Evolutionary conservation across 2,329 filamentous ascomycete genomes (phyloP).

Genomic region (Penicillium sp.): DNA sequence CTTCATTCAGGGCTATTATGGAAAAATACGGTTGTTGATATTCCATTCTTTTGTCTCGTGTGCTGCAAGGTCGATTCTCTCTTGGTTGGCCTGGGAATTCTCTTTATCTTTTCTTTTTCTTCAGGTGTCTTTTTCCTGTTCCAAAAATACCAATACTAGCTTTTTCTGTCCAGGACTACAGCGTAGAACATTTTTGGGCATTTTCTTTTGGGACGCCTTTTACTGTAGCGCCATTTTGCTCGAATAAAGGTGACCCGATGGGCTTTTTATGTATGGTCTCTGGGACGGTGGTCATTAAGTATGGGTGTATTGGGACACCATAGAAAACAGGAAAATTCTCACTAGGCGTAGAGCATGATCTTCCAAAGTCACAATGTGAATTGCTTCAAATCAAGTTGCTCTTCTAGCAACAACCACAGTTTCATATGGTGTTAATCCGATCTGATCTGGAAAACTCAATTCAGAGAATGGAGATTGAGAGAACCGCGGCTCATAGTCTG

Average conservation of each 20-base stretch:
- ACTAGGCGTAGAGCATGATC: not conserved
- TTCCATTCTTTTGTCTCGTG: not conserved
- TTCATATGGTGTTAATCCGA: constrained; percentile 26
- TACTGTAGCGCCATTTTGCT: no score
- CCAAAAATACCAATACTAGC: no score
- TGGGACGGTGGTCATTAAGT: no score
- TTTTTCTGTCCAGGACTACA: no score
- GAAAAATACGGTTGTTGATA: constrained; percentile 23
- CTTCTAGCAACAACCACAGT: constrained; percentile 19
- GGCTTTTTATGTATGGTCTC: no score
- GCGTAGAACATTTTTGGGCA: no score
- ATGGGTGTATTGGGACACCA: no score
- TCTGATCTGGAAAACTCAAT: constrained; percentile 16
- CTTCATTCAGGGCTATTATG: constrained; percentile 27
- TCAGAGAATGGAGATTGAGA: constrained; percentile 18
- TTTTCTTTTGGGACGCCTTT: no score
- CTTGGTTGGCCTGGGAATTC: no score
- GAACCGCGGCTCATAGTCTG: constrained; percentile 29
- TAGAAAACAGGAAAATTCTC: not conserved
- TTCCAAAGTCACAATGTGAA: not conserved
- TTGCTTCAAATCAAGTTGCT: not conserved
- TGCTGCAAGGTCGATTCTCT: not conserved
- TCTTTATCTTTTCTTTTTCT: no score
- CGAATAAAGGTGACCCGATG: no score
- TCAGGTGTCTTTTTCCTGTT: no score